Base-by-base conservation (phyloP, 2,329 filamentous ascomycete genomes). In the Keithomyces neogunnii region DNA sequence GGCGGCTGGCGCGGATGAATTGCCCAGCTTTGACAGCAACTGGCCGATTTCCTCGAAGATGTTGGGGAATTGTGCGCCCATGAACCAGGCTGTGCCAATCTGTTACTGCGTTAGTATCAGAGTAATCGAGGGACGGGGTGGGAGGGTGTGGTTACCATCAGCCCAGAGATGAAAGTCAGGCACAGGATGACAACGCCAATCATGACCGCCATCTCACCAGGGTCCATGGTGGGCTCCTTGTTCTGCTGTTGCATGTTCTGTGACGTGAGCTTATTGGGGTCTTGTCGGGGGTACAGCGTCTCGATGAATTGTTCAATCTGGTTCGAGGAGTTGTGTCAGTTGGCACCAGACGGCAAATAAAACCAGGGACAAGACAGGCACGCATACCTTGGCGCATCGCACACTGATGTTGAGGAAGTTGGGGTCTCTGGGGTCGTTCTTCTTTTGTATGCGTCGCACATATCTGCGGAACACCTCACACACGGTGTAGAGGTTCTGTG, bases 231-330 rank as follows among this genome's bases (percentile, higher is more conserved):
- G 36, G 69, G 66, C 54, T 78, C 69, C 51, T 72, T 64, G 48
- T 60, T 62, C 55, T 69, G 62, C 55, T 63, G 65, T 56, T 68
- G 63, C 51, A 66, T 60, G 48, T 71, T 68, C 38, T 69, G 61
- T 11, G 70, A 64, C 33, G 73, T 69, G 36, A 81, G 67, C 55
- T 74, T 73, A 62, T 86, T 84, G 44, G 87, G 80, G 56, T 88
- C 83, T 69, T 96, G 89, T 7, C 82, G 80, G 3, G 93, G 93
- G 81, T 91, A 97, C 59, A 97, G 83, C 4, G 84, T 85, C 69
- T 97, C 92, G 66, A 97, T 95, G 66, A 95, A 96, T 74, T 93
- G 88, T 68, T 97, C 91, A 57, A 96, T 88, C 87, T 93, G 26
- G 26, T 26, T 19, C 19, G 19, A 19, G 19, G 19, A 2, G 38